Base-by-base conservation (phyloP, 768 basidiomycete genomes). In the Mycena leptocephala region DNA sequence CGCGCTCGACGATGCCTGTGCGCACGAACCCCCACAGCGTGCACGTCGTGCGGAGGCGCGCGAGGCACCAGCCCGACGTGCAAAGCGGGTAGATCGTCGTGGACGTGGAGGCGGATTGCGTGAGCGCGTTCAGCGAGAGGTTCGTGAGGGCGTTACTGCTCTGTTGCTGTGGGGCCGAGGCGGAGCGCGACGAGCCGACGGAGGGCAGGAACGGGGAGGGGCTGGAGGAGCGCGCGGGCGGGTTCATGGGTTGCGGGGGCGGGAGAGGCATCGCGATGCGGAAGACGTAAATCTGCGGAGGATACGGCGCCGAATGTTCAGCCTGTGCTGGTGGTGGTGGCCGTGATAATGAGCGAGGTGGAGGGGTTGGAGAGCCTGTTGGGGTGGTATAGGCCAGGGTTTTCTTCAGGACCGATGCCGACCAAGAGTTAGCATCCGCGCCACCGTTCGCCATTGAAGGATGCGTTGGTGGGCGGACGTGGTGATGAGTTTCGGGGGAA, bases 1-100 rank as follows among this genome's bases (percentile, higher is more conserved):
- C 87, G 78, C 93, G 94, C 74, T 97, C 96, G 24, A 98, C 88
- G 68, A 98, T 87, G 13, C 94, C 92, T 0, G 92, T 93, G 28
- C 96, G 91, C 64, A 98, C 93, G 80, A 95, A 98, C 22, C 94
- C 92, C 96, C 97, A 98, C 18, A 98, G 86, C 5, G 93, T 94
- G 83, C 96, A 97, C n/a, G 97, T 96, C 43, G 94, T 89, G 16
- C 97, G 92, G 24, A 98, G 87, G 10, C 97, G 91, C 7, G 90
- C 86, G 20, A 98, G 87, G 82, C 97, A 98, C 94, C 96, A 98
- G n/a, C 95, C 93, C 22, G 90, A 91, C 14, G 90, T 86, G 80
- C 97, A 98, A 3, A 98, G 87, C 1, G 97, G 96, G 83, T 98
- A 95, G 22, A 93, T 88, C 2, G 91, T 89, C 35, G 89, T 83